Evolutionary conservation across 2,329 filamentous ascomycete species (phyloP), one percentile per base, ranked within the genome.

Genomic region (Podosphaera xanthii): DNA sequence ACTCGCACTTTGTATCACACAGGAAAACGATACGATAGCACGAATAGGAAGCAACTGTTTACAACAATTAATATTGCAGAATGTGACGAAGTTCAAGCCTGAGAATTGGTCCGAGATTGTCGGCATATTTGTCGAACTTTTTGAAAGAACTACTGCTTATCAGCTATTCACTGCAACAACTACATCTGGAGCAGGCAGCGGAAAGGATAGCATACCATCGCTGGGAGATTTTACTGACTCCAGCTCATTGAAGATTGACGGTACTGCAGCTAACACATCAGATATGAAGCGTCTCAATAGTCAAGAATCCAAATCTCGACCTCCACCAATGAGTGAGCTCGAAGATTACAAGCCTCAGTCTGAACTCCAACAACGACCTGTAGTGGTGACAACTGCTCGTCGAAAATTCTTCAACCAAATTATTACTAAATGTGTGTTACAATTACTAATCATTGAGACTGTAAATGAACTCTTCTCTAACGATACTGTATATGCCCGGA

Each of bases 391-490:
- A 0, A 88, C 89, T 2, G 89, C 92, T 0, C 86, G 92, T 34
- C 82, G 92, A 42, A 85, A 90, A 58, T 96, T 96, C 75, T 98
- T 98, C 77, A 98, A 98, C 73, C 87, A 91, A 65, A 99, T 99
- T 71, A 99, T 99, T 71, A 96, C 91, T 12, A 91, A 94, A 64
- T 99, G 92, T 69, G 94, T 98, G 3, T 76, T 99, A 7, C 94
- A 98, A 71, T 80, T 98, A 1, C 81, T 99, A 63, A 98, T 98
- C 89, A 98, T 98, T 66, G 94, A 98, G 71, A 99, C 94, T 0
- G 94, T 99, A 49, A 94, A 94, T 67, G 94, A 99, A 71, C 81
- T 99, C 56, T 98, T 98, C 74, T 94, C 89, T 65, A 98, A 97
- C 71, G 90, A 97, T 69, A 81, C 86, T 0, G 94, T 98, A 14